phyloP scores from a whole-genome alignment of 2,329 filamentous ascomycete species.

The Fusarium tjaetaba region DNA sequence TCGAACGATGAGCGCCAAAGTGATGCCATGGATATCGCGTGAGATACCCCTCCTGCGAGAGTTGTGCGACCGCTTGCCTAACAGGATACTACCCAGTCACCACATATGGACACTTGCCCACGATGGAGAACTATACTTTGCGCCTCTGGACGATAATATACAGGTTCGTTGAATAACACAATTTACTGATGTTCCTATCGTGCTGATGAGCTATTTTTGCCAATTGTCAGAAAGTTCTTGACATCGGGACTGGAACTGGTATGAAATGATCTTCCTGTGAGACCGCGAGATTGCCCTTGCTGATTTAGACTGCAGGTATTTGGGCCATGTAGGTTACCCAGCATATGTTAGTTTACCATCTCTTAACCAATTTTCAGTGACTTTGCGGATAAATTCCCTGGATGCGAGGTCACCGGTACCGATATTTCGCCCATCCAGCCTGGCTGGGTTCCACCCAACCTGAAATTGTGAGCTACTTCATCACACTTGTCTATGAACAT shows the following conservation, averaged over 20 bases:
- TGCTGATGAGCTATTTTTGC: background rate
- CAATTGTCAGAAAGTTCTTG: background rate
- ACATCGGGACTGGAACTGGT: background rate
- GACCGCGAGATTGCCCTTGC: fast-evolving
- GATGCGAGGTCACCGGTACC: background rate
- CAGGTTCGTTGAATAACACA: background rate
- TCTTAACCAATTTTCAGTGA: background rate
- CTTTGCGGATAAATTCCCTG: background rate
- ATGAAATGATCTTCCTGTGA: background rate
- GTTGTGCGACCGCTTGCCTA: background rate
- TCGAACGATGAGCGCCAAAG: background rate
- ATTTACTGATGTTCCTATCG: fast-evolving
- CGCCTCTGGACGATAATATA: background rate
- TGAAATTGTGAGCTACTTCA: background rate
- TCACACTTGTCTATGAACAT: fast-evolving
- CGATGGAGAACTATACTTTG: background rate
- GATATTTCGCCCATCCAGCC: background rate
- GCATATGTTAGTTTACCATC: fast-evolving
- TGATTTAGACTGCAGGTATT: background rate
- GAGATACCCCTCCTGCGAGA: background rate
- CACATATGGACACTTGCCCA: background rate
- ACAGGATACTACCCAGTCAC: background rate
- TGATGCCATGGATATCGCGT: background rate
- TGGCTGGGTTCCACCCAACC: background rate
- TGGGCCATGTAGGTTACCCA: background rate